Evolutionary conservation across 768 basidiomycete genomes (phyloP).

Genomic region (Cystofilobasidium bisporidii): DNA sequence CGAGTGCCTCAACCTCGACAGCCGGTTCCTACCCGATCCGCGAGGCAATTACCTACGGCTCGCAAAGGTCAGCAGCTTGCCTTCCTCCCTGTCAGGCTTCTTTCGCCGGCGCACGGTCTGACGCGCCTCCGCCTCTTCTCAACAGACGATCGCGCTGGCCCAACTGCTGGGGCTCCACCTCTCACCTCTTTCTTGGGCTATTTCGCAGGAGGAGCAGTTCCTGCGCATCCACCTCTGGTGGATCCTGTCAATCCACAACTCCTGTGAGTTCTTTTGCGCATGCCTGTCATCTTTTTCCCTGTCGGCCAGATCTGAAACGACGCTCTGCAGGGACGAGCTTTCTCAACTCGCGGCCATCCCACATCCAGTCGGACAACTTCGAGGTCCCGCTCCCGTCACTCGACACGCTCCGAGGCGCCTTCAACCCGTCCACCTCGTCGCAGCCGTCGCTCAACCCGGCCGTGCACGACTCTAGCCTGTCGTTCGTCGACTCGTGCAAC

Average conservation of each 20-base stretch:
- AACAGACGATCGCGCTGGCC: slow-evolving; percentile 30
- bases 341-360: slow-evolving; percentile 29
- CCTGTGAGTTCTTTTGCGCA: slow-evolving; percentile 32
- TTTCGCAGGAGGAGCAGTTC: slow-evolving; percentile 29
- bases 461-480: slow-evolving; percentile 27
- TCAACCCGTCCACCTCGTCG: too few species aligned
- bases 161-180: slow-evolving; percentile 30
- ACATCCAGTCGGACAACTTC: slow-evolving; percentile 29
- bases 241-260: slow-evolving; percentile 29
- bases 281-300: slow-evolving; percentile 12
- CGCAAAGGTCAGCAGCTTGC: slow-evolving; percentile 30
- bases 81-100: neutral
- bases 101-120: too few species aligned
- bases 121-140: neutral
- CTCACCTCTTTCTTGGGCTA: slow-evolving; percentile 26
- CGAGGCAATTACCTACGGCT: slow-evolving; percentile 25
- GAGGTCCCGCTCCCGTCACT: slow-evolving; percentile 28
- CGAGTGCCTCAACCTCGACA: slow-evolving; percentile 27
- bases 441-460: slow-evolving; percentile 27
- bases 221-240: slow-evolving; percentile 30
- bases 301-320: neutral
- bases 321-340: slow-evolving; percentile 10
- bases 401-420: slow-evolving; percentile 26
- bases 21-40: slow-evolving; percentile 17
- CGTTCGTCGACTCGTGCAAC: slow-evolving; percentile 30